Evolutionary conservation across 2,329 filamentous ascomycete genomes (phyloP), one percentile per base, ranked within the genome.

Genomic region (Scopulariopsis brevicaulis): DNA sequence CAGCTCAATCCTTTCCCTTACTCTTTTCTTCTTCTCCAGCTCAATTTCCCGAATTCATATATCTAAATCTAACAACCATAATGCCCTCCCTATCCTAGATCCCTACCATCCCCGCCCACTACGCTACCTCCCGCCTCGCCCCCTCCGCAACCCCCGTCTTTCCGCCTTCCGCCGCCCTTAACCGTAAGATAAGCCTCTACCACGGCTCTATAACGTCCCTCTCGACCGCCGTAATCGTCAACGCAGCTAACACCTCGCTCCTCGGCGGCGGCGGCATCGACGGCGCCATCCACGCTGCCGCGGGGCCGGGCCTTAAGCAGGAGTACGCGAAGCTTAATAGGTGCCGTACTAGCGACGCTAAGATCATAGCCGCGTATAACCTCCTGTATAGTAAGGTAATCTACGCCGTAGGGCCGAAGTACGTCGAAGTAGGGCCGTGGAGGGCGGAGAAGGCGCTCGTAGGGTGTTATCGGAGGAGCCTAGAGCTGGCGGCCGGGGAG

Each of bases 261-360:
- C 78, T 88, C 0, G 91, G 92, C 58, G 94, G 94, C 57, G 90
- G 91, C n/a, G 94, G 94, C 40, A 91, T 97, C 18, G 87, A 92
- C 66, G 88, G 87, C 48, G 88, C 91, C 32, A 96, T 97, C 64
- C 94, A 97, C 69, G 72, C 79, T 34, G 90, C 87, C 48, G 93
- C 94, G 1, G 94, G 94, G 0, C 80, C 74, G 0, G 70, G 71
- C 0, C 81, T 97, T 1, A 62, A 85, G 22, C 66, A 75, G 10
- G 93, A 94, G 73, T 96, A 92, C 71, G 71, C 74, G n/a, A 78
- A 69, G 0, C 77, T 96, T 2, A 68, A 77, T 53, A 89, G 90
- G 55, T 96, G 92, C 69, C 70, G 64, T 1, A 93, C 89, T 0
- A 93, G 94, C 55, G 76, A 81, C 28, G 89, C 91, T 28, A 93